Evolutionary conservation across 1,284 basidiomycete genomes (phyloP).

Genomic region (Naganishia sp.): DNA sequence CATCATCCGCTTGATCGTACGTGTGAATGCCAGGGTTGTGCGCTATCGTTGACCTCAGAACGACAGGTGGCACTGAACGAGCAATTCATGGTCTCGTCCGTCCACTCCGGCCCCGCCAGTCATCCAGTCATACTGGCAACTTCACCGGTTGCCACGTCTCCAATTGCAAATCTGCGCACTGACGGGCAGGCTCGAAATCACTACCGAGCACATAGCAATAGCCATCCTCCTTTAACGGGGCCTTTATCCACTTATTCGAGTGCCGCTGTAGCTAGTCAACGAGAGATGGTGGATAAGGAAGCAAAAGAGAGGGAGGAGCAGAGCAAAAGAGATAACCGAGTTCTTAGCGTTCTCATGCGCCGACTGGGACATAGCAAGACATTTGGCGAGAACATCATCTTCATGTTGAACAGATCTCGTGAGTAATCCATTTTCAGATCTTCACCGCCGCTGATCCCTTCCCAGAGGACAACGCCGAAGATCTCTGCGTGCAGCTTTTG

Average conservation of each 20-base stretch:
- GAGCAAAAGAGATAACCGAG: conserved; percentile 64
- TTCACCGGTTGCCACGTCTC: conserved; percentile 3
- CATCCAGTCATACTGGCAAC: conserved; percentile 39
- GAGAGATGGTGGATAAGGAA: conserved; percentile 10
- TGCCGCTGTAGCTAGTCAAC: neutral
- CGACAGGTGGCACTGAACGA: conserved; percentile 86
- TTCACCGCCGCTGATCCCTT: neutral
- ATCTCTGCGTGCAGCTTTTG: conserved; percentile 89
- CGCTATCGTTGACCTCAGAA: conserved; percentile 10
- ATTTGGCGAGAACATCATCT: conserved; percentile 97
- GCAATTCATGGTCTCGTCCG: conserved; percentile 88
- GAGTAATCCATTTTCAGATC: conserved; percentile 48
- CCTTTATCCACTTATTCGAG: conserved; percentile 11
- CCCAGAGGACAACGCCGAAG: conserved; percentile 77
- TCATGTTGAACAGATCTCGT: conserved; percentile 96
- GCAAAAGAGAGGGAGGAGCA: conserved; percentile 26
- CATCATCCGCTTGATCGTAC: conserved; percentile 85
- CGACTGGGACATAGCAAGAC: conserved; percentile 84
- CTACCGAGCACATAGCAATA: conserved; percentile 30
- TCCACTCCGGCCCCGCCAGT: conserved; percentile 36
- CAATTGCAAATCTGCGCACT: neutral
- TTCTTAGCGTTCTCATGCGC: conserved; percentile 78
- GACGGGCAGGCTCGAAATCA: conserved; percentile 22
- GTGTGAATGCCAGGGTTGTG: conserved; percentile 41
- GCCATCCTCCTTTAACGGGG: conserved; percentile 19